A percentile compares a stretch with the other conserved stretches of the same genome.
phyloP scores from a whole-genome alignment of 441 rosid genomes.

The Flueggea neowawraea region DNA sequence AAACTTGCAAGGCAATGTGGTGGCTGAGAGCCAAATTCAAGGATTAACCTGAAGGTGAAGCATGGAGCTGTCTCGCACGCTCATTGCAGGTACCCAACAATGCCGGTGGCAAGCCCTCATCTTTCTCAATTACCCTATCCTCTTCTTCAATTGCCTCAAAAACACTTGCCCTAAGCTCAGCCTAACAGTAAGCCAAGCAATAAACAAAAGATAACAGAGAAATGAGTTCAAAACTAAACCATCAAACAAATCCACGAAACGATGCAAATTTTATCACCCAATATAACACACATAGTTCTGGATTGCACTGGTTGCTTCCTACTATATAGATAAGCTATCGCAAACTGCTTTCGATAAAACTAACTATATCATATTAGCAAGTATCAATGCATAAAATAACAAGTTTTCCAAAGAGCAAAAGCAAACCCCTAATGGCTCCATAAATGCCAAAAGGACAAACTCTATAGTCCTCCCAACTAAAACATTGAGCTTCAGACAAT shows the following conservation, averaged over 20 bases:
- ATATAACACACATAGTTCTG: too few relatives aligned
- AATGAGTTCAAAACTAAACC: not conserved
- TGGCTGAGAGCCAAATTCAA: not conserved
- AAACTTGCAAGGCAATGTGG: not conserved
- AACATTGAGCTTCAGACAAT: not conserved
- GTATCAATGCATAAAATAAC: not conserved
- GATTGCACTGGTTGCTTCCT: too few relatives aligned
- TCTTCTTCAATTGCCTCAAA: constrained; percentile 99
- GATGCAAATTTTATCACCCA: too few relatives aligned
- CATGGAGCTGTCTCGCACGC: constrained; percentile 87
- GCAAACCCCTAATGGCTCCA: not conserved
- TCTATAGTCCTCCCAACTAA: not conserved
- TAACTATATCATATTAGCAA: not conserved
- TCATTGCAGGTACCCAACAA: constrained; percentile 95
- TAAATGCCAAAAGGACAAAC: not conserved
- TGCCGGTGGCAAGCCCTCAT: constrained; percentile 85
- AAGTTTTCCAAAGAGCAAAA: not conserved
- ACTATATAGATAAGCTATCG: too few relatives aligned
- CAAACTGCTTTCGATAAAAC: too few relatives aligned
- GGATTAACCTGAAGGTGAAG: constrained; percentile 80
- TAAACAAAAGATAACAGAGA: constrained; percentile 1
- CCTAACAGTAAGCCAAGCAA: constrained; percentile 34
- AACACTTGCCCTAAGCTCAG: constrained; percentile 96
- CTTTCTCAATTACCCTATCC: constrained; percentile 70
- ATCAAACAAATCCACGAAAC: not conserved